A percentile compares a stretch with the other conserved stretches of the same genome.
Evolutionary conservation across 768 basidiomycete species (phyloP).

Genomic region (Leucocoprinus sp.): DNA sequence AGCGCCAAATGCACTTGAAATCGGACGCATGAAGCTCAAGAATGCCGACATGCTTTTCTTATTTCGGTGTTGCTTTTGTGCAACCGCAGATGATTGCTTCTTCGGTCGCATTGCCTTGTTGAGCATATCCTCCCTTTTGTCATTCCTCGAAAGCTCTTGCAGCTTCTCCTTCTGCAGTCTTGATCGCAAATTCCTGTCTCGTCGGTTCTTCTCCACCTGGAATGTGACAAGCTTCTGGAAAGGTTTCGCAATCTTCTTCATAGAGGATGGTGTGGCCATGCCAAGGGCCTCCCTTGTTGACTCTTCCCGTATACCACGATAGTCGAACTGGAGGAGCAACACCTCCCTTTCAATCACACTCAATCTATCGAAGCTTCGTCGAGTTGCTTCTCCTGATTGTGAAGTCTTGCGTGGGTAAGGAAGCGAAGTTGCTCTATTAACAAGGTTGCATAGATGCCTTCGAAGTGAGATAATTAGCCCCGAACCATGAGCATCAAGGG

Average conservation of each 20-base stretch:
- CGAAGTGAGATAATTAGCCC: constrained; percentile 10
- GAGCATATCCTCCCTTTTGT: constrained; percentile 68
- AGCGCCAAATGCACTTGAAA: constrained; percentile 77
- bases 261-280: constrained; percentile 33
- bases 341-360: constrained; percentile 71
- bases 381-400: constrained; percentile 48
- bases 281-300: constrained; percentile 53
- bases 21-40: constrained; percentile 81
- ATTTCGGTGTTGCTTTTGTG: constrained; percentile 69
- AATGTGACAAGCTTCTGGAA: constrained; percentile 56
- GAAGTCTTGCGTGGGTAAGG: constrained; percentile 33
- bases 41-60: constrained; percentile 87
- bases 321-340: constrained; percentile 52
- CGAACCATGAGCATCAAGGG: not conserved
- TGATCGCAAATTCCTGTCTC: constrained; percentile 63
- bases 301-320: constrained; percentile 68
- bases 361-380: constrained; percentile 66
- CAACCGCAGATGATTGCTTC: constrained; percentile 33
- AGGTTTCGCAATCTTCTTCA: constrained; percentile 49
- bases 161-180: constrained; percentile 70
- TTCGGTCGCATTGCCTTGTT: constrained; percentile 66
- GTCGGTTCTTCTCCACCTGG: constrained; percentile 77
- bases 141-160: constrained; percentile 63
- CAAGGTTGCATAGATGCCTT: constrained; percentile 62
- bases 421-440: constrained; percentile 43